Conservation (phyloP, 768 basidiomycete species). For the Boletus rex-veris region DNA sequence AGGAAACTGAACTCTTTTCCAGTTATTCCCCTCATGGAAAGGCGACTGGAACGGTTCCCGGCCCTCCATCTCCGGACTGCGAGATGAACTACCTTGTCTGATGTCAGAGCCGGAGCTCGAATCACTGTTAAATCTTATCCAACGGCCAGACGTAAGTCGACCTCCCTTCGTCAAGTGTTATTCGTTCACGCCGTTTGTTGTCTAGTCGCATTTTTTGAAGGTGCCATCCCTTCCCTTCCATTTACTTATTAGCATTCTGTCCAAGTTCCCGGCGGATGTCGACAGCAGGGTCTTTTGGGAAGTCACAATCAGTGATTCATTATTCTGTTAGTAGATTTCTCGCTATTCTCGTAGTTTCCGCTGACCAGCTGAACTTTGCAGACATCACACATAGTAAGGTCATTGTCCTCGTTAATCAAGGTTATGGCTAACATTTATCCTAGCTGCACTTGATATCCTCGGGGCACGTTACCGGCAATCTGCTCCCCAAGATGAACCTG, state of each 20-base stretch:
- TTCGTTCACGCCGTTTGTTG: conserved; percentile 13
- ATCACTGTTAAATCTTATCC: conserved; percentile 64
- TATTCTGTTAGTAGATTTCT: conserved; percentile 55
- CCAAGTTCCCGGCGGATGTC: conserved; percentile 74
- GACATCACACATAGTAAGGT: conserved; percentile 36
- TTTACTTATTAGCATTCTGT: conserved; percentile 67
- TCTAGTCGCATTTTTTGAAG: conserved; percentile 82
- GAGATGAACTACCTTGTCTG: conserved; percentile 56
- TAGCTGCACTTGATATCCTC: conserved; percentile 58
- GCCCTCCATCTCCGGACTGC: conserved; percentile 65
- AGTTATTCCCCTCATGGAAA: conserved; percentile 81
- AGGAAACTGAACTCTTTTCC: conserved; percentile 1
- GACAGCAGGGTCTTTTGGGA: conserved; percentile 80
- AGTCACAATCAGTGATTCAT: conserved; percentile 51
- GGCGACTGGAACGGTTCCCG: conserved; percentile 67
- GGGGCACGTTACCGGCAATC: conserved; percentile 43
- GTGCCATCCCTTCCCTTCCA: conserved; percentile 80
- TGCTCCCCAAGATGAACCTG: conserved; percentile 32
- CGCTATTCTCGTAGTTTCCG: background rate
- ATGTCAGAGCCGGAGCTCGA: conserved; percentile 66
- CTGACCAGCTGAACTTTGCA: conserved; percentile 15
- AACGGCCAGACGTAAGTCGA: conserved; percentile 66
- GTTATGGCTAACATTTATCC: conserved; percentile 22
- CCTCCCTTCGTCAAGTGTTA: background rate
- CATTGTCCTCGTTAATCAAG: background rate